phyloP scores from a whole-genome alignment of 176 grass and related monocot species.

The Secale cereale region DNA sequence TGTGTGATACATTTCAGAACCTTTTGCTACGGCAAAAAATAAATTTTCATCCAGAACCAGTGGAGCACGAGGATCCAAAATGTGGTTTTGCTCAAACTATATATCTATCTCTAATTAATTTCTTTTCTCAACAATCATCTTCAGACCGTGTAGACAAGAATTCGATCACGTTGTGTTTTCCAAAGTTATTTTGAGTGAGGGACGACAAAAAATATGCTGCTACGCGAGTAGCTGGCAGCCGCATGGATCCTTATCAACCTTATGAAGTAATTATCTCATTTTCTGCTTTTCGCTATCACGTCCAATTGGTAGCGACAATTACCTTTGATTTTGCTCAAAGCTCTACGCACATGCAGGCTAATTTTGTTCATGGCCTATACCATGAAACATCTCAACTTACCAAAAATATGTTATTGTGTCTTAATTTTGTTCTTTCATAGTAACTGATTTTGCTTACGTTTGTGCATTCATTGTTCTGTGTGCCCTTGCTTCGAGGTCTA shows the following conservation, averaged over 20 bases:
- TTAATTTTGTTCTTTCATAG: too few species aligned
- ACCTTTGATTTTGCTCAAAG: too few species aligned
- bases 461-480: too few species aligned
- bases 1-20: too few species aligned
- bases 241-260: background rate
- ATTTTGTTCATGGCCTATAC: too few species aligned
- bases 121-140: background rate
- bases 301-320: background rate
- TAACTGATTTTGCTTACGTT: too few species aligned
- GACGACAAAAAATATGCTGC: background rate
- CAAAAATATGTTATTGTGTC: too few species aligned
- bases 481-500: too few species aligned
- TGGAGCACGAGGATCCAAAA: background rate
- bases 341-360: too few species aligned
- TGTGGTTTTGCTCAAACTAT: background rate
- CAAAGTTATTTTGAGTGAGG: background rate
- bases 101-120: background rate
- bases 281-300: background rate
- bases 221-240: background rate
- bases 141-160: background rate
- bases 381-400: too few species aligned
- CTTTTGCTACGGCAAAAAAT: too few species aligned
- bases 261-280: background rate
- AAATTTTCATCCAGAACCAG: too few species aligned
- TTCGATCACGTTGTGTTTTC: background rate